Evolutionary conservation across 371 early-diverging fungal species (phyloP).

Genomic region (Nematocida parisii): DNA sequence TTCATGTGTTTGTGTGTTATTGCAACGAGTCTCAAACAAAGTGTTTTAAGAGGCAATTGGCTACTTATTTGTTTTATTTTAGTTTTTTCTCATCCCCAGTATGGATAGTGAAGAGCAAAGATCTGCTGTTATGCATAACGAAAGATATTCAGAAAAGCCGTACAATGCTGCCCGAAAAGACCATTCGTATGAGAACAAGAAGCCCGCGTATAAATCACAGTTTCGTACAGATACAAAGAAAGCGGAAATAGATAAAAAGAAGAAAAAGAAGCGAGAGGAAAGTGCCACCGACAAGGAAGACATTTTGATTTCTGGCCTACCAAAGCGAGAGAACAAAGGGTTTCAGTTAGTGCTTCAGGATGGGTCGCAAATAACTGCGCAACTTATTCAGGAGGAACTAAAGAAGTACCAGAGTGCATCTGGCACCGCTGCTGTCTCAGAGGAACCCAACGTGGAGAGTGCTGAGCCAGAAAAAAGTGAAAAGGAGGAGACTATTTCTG

Average conservation of each 20-base stretch:
- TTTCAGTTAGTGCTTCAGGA: constrained; percentile 1
- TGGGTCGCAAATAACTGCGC: constrained; percentile 19
- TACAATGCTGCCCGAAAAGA: not conserved
- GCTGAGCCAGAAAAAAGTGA: not conserved
- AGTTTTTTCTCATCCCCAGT: constrained; percentile 54
- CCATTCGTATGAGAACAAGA: not conserved
- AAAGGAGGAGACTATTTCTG: not conserved
- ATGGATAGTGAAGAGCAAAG: constrained; percentile 55
- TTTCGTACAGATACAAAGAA: constrained; percentile 16
- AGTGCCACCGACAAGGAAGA: not conserved
- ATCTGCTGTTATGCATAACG: constrained; percentile 19
- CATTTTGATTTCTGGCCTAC: not conserved
- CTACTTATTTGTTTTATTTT: constrained; percentile 43
- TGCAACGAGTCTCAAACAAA: not conserved
- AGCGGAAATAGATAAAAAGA: not conserved
- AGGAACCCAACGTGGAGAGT: not conserved
- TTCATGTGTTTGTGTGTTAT: not conserved
- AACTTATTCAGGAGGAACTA: constrained; percentile 24
- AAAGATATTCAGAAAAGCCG: constrained; percentile 5
- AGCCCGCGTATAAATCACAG: constrained; percentile 6
- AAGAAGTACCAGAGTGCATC: constrained; percentile 22
- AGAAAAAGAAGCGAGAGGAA: constrained; percentile 31
- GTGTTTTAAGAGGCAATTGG: constrained; percentile 5
- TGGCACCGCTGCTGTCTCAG: not conserved
- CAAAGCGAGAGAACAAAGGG: constrained; percentile 30